These are phyloP conservation scores for Entomophthora muscae DNA, from an alignment of 371 early-diverging fungal genomes.

Conservation along the genomic window DNA sequence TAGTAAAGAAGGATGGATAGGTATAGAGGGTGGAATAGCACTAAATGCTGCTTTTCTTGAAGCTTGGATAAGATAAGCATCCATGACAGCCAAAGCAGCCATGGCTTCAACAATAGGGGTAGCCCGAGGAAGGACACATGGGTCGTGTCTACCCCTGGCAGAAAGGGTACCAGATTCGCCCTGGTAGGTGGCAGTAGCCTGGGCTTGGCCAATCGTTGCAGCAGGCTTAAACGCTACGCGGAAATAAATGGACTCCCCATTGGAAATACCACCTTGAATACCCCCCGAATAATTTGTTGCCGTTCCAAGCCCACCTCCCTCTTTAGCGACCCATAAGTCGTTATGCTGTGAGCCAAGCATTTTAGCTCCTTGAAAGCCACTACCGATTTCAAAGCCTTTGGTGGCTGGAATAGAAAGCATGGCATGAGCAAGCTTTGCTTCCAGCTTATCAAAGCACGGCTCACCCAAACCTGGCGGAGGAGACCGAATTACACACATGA, in stretches of 20 bases:
- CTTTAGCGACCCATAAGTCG: constrained; percentile 60
- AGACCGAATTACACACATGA: constrained; percentile 91
- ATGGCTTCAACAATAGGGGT: constrained; percentile 95
- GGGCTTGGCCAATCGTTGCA: constrained; percentile 85
- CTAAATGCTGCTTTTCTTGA: constrained; percentile 32
- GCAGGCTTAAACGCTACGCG: constrained; percentile 93
- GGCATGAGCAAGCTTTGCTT: constrained; percentile 94
- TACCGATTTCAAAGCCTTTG: constrained; percentile 93
- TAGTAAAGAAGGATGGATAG: constrained; percentile 15
- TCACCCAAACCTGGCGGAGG: constrained; percentile 91
- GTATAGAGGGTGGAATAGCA: constrained; percentile 28
- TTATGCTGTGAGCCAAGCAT: constrained; percentile 84
- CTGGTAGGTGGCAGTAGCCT: constrained; percentile 68
- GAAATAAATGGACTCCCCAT: constrained; percentile 92
- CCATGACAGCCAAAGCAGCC: constrained; percentile 88
- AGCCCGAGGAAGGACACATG: constrained; percentile 90
- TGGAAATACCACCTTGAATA: constrained; percentile 91
- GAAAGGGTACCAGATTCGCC: constrained; percentile 65
- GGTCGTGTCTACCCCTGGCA: constrained; percentile 94
- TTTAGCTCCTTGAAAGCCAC: constrained; percentile 75
- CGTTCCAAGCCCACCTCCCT: constrained; percentile 50
- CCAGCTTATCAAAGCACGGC: constrained; percentile 94
- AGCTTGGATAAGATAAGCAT: constrained; percentile 47
- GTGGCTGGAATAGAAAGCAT: constrained; percentile 97
- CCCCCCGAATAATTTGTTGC: constrained; percentile 87